Percentiles rank a stretch among this genome's conserved stretches.
Evolutionary conservation across 805 yeast species (phyloP).

Genomic region (Barnettozyma vustinii): DNA sequence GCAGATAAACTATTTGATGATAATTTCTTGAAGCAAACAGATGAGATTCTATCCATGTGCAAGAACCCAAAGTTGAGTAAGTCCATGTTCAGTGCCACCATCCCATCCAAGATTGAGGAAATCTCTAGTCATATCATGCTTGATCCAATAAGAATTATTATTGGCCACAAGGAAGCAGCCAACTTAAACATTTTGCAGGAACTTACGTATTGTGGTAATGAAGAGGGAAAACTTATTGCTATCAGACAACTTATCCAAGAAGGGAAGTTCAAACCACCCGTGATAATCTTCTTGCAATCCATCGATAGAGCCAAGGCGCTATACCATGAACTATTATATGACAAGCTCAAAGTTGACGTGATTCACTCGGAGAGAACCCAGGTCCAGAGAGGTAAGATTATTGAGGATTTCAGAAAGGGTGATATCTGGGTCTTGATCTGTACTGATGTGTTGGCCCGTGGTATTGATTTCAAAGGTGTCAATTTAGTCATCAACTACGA

Average conservation of each 20-base stretch:
- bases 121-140: slow-evolving; percentile 80
- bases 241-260: slow-evolving; percentile 80
- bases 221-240: slow-evolving; percentile 91
- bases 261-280: slow-evolving; percentile 89
- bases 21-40: slow-evolving; percentile 87
- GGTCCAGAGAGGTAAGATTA: slow-evolving; percentile 77
- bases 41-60: slow-evolving; percentile 58
- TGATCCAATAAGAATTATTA: slow-evolving; percentile 69
- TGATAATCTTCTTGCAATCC: slow-evolving; percentile 85
- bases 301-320: slow-evolving; percentile 92
- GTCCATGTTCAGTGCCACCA: slow-evolving; percentile 91
- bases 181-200: slow-evolving; percentile 76
- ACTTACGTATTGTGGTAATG: slow-evolving; percentile 83
- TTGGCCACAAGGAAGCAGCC: slow-evolving; percentile 94
- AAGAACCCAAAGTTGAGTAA: slow-evolving; percentile 42
- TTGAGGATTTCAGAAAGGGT: slow-evolving; percentile 81
- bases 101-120: slow-evolving; percentile 89
- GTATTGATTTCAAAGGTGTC: slow-evolving; percentile 95
- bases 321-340: slow-evolving; percentile 88
- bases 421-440: slow-evolving; percentile 95
- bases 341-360: slow-evolving; percentile 87
- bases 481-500: slow-evolving; percentile 93
- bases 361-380: slow-evolving; percentile 94
- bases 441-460: slow-evolving; percentile 94
- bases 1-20: slow-evolving; percentile 91